These are phyloP conservation scores for Hyaloscypha hepaticicola DNA, from an alignment of 495 filamentous ascomycete species.

Conservation along the genomic window DNA sequence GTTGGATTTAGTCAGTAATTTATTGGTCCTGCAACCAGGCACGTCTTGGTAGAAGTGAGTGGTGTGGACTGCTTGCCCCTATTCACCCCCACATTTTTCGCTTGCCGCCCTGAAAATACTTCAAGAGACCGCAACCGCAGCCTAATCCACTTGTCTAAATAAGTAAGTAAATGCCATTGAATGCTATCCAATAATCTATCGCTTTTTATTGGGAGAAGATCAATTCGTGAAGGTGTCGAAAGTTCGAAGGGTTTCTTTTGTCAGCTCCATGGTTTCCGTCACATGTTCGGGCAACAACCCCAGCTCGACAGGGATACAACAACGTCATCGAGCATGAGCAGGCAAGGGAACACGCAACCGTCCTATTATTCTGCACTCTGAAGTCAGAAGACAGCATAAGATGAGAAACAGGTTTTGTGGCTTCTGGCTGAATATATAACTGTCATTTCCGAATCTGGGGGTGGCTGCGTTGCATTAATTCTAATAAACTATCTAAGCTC, in stretches of 20 bases:
- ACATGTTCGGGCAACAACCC: not conserved
- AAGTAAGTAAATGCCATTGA: too few species aligned
- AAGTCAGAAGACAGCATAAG: not conserved
- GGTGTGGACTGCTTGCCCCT: too few species aligned
- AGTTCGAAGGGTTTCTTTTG: not conserved
- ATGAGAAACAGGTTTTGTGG: not conserved
- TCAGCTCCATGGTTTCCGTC: not conserved
- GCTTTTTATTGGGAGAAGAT: too few species aligned
- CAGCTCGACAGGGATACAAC: not conserved
- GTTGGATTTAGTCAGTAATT: too few species aligned
- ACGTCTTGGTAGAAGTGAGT: too few species aligned
- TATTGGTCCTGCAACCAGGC: too few species aligned
- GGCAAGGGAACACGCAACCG: not conserved
- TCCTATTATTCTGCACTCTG: not conserved
- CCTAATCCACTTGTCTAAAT: too few species aligned
- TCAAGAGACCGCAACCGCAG: too few species aligned
- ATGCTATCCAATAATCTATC: too few species aligned
- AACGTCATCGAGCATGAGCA: not conserved
- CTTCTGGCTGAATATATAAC: not conserved
- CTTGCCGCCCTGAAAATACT: too few species aligned
- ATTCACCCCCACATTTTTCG: too few species aligned
- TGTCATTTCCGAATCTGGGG: not conserved
- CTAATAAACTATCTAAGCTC: not conserved
- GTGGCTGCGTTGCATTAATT: not conserved
- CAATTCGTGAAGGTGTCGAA: not conserved